A percentile compares a stretch with the other conserved stretches of the same genome.
Conservation (phyloP, 2,329 filamentous ascomycete genomes). For the Trichoderma arundinaceum region DNA sequence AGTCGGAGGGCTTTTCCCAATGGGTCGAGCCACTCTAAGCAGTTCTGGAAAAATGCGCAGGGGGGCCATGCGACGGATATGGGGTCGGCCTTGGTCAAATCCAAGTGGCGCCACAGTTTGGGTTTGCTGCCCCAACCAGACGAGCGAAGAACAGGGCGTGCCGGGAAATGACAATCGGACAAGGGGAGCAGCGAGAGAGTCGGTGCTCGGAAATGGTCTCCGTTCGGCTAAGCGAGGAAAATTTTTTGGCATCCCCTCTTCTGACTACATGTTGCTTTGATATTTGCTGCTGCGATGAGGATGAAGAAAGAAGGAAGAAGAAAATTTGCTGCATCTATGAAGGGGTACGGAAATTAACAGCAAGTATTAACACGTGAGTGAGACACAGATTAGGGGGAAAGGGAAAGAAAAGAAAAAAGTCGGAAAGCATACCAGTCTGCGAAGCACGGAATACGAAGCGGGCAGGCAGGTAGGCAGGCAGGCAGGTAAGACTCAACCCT, state of each 20-base stretch:
- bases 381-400: background rate
- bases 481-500: slow-evolving; percentile 20
- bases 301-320: background rate
- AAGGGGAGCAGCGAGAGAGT: slow-evolving; percentile 17
- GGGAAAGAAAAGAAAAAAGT: background rate
- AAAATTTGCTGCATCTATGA: background rate
- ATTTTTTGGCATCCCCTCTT: slow-evolving; percentile 17
- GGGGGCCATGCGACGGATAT: slow-evolving; percentile 31
- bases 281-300: background rate
- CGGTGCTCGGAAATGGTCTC: slow-evolving; percentile 29
- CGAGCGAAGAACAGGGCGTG: slow-evolving; percentile 25
- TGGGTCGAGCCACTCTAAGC: slow-evolving; percentile 18
- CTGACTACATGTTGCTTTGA: slow-evolving; percentile 20
- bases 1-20: slow-evolving; percentile 31
- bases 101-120: slow-evolving; percentile 31
- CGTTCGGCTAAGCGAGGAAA: slow-evolving; percentile 30
- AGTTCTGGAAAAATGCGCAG: slow-evolving; percentile 22
- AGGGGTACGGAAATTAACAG: background rate
- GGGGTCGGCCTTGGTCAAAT: slow-evolving; percentile 20
- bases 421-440: background rate
- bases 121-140: slow-evolving; percentile 26
- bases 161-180: slow-evolving; percentile 24
- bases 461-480: background rate
- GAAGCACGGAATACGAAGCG: slow-evolving; percentile 3
- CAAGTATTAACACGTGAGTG: background rate